Conservation (phyloP, 164 flowering plant species). For the Berberis thunbergii region DNA sequence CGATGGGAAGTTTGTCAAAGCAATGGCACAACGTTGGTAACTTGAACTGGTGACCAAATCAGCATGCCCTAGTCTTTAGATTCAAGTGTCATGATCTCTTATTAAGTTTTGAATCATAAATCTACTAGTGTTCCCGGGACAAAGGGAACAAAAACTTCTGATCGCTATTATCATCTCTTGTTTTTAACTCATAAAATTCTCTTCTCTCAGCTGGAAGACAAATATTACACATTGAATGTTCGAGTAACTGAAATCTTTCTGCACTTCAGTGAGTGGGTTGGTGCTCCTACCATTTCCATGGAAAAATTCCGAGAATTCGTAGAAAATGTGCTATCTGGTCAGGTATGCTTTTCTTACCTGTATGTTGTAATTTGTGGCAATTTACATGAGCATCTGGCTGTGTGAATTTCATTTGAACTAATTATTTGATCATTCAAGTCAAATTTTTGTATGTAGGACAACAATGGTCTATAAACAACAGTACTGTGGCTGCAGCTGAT, state of each 20-base stretch:
- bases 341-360: slow-evolving; percentile 36
- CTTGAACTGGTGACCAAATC: too few relatives aligned
- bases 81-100: too few relatives aligned
- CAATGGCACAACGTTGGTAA: too few relatives aligned
- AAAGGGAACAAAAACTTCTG: background rate
- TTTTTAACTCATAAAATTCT: slow-evolving; percentile 7
- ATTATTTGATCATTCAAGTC: too few relatives aligned
- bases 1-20: too few relatives aligned
- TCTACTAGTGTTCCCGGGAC: background rate
- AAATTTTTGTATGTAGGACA: too few relatives aligned
- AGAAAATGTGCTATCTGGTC: slow-evolving; percentile 37
- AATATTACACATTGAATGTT: slow-evolving; percentile 46
- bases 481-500: too few relatives aligned
- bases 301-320: slow-evolving; percentile 52
- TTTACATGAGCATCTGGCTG: background rate
- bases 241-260: slow-evolving; percentile 54
- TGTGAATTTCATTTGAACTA: background rate
- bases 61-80: too few relatives aligned
- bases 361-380: background rate
- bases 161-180: slow-evolving; percentile 1
- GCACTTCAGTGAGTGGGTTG: slow-evolving; percentile 34
- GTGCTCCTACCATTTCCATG: slow-evolving; percentile 27
- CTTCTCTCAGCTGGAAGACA: slow-evolving; percentile 51
- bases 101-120: too few relatives aligned
- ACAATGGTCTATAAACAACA: too few relatives aligned